These are phyloP conservation scores for Amanita subjunquillea DNA, from an alignment of 768 basidiomycete species.

Conservation along the genomic window DNA sequence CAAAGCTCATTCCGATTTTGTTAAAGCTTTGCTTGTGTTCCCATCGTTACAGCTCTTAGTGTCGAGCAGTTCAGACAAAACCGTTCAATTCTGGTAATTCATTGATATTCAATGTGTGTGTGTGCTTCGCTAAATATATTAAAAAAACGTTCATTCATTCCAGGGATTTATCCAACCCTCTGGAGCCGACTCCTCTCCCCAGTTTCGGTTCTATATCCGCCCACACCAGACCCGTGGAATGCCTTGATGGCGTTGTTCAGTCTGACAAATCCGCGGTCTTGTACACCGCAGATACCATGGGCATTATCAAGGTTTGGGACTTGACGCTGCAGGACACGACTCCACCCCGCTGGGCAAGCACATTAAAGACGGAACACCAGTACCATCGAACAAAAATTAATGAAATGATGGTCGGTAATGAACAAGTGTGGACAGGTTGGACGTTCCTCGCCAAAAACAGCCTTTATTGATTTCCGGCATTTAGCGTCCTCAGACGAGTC, in stretches of 20 bases:
- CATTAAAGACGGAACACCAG: conserved; percentile 42
- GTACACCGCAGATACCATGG: conserved; percentile 90
- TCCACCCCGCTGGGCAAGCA: conserved; percentile 38
- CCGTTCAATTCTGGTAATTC: conserved; percentile 74
- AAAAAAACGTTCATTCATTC: neutral
- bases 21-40: conserved; percentile 74
- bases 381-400: conserved; percentile 82
- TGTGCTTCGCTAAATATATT: neutral
- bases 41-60: conserved; percentile 57
- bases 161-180: conserved; percentile 56
- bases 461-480: neutral
- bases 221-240: conserved; percentile 85
- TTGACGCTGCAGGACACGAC: conserved; percentile 33
- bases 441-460: neutral
- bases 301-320: conserved; percentile 75
- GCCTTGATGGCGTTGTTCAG: conserved; percentile 44
- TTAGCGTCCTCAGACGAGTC: conserved; percentile 87
- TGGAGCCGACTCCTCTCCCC: conserved; percentile 28
- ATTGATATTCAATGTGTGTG: neutral
- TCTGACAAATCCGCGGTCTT: conserved; percentile 42
- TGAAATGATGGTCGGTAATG: conserved; percentile 55
- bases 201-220: conserved; percentile 64
- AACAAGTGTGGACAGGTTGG: conserved; percentile 84
- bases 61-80: conserved; percentile 87
- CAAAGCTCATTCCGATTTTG: conserved; percentile 79